Conservation (phyloP, 768 basidiomycete genomes). For the Lactarius trivialis region DNA sequence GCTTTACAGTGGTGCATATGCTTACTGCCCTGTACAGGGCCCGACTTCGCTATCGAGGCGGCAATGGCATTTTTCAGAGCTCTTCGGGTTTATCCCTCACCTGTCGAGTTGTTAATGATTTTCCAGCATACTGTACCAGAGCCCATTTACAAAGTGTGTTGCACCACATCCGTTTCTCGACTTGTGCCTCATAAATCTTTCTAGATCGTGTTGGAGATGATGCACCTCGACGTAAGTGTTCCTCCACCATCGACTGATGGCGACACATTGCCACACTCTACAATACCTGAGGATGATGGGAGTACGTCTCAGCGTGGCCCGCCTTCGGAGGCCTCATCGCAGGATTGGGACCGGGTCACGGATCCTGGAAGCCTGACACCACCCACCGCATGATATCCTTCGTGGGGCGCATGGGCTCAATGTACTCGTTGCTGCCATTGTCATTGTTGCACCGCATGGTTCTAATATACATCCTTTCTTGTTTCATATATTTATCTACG, state of each 20-base stretch:
- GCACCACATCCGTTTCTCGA: neutral
- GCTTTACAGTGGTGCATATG: neutral
- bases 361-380: constrained; percentile 59
- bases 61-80: constrained; percentile 92
- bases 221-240: constrained; percentile 82
- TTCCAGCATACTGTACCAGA: constrained; percentile 88
- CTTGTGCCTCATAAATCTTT: constrained; percentile 4
- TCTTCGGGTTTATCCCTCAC: constrained; percentile 89
- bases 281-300: constrained; percentile 45
- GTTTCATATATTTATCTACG: constrained; percentile 24
- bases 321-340: constrained; percentile 82
- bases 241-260: constrained; percentile 37
- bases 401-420: constrained; percentile 14
- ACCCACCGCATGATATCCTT: constrained; percentile 31
- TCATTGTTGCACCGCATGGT: constrained; percentile 27
- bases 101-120: constrained; percentile 89
- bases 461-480: constrained; percentile 57
- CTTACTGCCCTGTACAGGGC: constrained; percentile 44
- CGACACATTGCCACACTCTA: constrained; percentile 29
- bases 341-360: constrained; percentile 86
- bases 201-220: constrained; percentile 75
- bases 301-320: constrained; percentile 55
- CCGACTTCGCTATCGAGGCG: constrained; percentile 67
- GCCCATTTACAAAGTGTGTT: constrained; percentile 66
- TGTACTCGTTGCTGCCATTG: constrained; percentile 18